Conservation (phyloP, 2,329 filamentous ascomycete genomes). For the Phialocephala subalpina region DNA sequence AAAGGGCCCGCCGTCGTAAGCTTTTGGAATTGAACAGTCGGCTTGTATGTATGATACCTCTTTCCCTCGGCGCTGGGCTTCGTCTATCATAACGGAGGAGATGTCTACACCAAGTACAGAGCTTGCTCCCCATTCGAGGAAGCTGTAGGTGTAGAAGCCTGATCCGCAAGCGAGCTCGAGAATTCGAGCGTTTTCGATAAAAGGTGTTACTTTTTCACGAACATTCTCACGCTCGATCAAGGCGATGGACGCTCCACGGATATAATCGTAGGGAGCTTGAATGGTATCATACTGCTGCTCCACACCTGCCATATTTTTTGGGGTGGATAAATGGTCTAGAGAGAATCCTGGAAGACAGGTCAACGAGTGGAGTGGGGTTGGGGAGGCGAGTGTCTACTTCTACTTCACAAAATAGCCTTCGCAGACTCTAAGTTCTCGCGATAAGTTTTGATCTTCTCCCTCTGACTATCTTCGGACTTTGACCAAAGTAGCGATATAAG, state of each 20-base stretch:
- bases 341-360: too few species aligned
- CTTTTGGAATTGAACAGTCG: slow-evolving; percentile 42
- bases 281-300: slow-evolving; percentile 35
- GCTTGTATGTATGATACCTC: slow-evolving; percentile 32
- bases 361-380: too few species aligned
- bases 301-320: slow-evolving; percentile 27
- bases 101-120: slow-evolving; percentile 48
- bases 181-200: slow-evolving; percentile 37
- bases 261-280: slow-evolving; percentile 34
- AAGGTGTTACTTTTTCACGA: slow-evolving; percentile 29
- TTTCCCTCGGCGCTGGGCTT: slow-evolving; percentile 32
- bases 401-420: too few species aligned
- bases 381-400: too few species aligned
- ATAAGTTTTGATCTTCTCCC: too few species aligned
- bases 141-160: slow-evolving; percentile 46
- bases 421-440: too few species aligned
- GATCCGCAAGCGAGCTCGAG: slow-evolving; percentile 50
- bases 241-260: slow-evolving; percentile 30
- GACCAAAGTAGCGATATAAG: too few species aligned
- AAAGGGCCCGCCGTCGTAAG: slow-evolving; percentile 41
- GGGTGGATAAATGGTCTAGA: background rate
- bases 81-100: slow-evolving; percentile 45
- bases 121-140: slow-evolving; percentile 46
- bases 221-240: slow-evolving; percentile 36
- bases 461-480: too few species aligned